Base-by-base conservation (phyloP, 495 filamentous ascomycete species). In the Paragyromitra xinjiangensis region DNA sequence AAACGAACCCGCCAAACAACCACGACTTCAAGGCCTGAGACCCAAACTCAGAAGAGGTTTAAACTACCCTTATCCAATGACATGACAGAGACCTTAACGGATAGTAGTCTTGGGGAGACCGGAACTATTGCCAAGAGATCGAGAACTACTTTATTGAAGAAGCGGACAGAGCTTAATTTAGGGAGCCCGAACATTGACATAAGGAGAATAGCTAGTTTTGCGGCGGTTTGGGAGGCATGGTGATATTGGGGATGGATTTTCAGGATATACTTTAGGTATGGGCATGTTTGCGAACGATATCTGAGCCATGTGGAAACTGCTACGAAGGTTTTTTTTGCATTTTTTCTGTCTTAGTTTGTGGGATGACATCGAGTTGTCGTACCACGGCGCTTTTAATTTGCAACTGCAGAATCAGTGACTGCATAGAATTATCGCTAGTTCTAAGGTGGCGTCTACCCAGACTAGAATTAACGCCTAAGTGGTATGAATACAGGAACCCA, bases 171-270 rank as follows among this genome's bases (percentile, higher is more conserved):
- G 16, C 34, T 48, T 34, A 19, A 45, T 22, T 45, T 62, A 22
- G 39, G 8, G 72, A 45, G 68, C 26, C 59, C 61, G 11, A 19
- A 24, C 14, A 58, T 48, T 64, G 67, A 58, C 16, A 56, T 73
- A 26, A 62, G 39, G 67, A 45, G 55, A 9, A 44, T 64, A 51
- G 26, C 73, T 45, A 75, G 67, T 51, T 75, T 64, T 56, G 24
- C 14, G 3, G 66, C 67, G 4, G 67, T 76, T 58, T 68, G 53
- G 8, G 68, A 76, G 19, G 68, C 59, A 39, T 76, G 73, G 68
- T 64, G 26, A 64, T 34, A 14, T 40, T 2, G 9, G 24, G 7
- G 22, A 44, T 37, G 19, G 24, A 8, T 7, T 56, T 44, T 29
- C 4, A 19, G 37, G 56, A 19, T 14, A 44, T 55, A 6, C 44